Evolutionary conservation across 495 filamentous ascomycete species (phyloP).

Genomic region (Lindgomyces ingoldianus): DNA sequence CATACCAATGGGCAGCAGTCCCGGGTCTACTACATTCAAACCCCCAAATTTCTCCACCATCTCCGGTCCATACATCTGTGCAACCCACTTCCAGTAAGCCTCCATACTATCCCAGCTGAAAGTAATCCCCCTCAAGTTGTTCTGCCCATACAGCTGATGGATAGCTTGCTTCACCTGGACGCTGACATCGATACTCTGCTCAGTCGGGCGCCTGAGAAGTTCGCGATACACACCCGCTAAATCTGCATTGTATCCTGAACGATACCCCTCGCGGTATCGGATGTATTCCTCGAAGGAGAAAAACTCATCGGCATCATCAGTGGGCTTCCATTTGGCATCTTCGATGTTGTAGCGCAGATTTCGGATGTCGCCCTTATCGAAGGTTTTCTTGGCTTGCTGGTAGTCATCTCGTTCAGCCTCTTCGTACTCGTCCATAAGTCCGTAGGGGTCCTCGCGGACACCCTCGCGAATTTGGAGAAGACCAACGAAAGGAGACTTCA

Average conservation of each 20-base stretch:
- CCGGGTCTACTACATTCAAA: constrained; percentile 42
- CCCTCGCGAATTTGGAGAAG: constrained; percentile 36
- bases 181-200: constrained; percentile 45
- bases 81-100: constrained; percentile 65
- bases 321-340: constrained; percentile 31
- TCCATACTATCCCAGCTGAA: constrained; percentile 50
- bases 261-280: constrained; percentile 51
- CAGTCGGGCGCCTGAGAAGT: constrained; percentile 47
- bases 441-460: constrained; percentile 45
- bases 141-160: constrained; percentile 22
- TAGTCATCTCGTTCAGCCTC: constrained; percentile 53
- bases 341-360: background rate
- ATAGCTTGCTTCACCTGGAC: constrained; percentile 42
- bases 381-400: constrained; percentile 48
- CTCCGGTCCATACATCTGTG: constrained; percentile 59
- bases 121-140: constrained; percentile 32
- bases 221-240: constrained; percentile 35
- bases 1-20: constrained; percentile 65
- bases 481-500: constrained; percentile 41
- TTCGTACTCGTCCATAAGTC: constrained; percentile 50
- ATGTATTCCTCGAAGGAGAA: constrained; percentile 58
- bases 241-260: constrained; percentile 21
- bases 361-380: constrained; percentile 43
- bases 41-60: constrained; percentile 63
- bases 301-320: constrained; percentile 47